phyloP scores from a whole-genome alignment of 768 basidiomycete genomes.

The Tephrocybe sp. region DNA sequence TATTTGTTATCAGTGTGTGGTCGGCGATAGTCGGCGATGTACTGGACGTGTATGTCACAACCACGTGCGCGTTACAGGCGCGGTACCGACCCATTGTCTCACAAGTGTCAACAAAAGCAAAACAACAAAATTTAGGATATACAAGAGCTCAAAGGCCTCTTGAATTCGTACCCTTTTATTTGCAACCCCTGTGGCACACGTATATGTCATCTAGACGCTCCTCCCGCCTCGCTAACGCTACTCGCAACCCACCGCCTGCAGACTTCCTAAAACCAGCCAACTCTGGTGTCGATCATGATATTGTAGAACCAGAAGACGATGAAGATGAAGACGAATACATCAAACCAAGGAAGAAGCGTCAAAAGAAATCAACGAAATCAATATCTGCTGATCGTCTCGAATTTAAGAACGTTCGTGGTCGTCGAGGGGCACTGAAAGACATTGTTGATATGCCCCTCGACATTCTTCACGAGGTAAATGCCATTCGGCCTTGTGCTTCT shows the following conservation, averaged over 20 bases:
- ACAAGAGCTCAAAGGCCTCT: too few relatives aligned
- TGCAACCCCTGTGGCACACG: too few relatives aligned
- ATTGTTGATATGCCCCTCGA: constrained; percentile 32
- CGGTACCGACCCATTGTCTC: too few relatives aligned
- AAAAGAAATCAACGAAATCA: neutral
- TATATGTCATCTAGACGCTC: neutral
- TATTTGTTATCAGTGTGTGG: too few relatives aligned
- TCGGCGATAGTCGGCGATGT: too few relatives aligned
- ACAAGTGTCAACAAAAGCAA: too few relatives aligned
- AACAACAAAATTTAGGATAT: too few relatives aligned
- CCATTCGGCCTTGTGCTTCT: neutral
- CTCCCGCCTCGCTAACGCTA: neutral
- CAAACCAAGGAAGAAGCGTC: constrained; percentile 1
- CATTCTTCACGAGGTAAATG: constrained; percentile 26
- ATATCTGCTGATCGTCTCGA: neutral
- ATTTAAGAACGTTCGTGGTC: constrained; percentile 9
- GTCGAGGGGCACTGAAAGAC: constrained; percentile 18
- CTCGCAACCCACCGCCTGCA: neutral
- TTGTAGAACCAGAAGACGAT: neutral
- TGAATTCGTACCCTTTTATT: too few relatives aligned
- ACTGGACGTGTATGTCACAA: too few relatives aligned
- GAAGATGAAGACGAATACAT: neutral
- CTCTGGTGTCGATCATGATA: neutral
- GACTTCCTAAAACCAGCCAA: neutral
- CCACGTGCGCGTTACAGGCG: neutral